Conservation (phyloP, 2,329 filamentous ascomycete genomes). For the Aureobasidium subglaciale region DNA sequence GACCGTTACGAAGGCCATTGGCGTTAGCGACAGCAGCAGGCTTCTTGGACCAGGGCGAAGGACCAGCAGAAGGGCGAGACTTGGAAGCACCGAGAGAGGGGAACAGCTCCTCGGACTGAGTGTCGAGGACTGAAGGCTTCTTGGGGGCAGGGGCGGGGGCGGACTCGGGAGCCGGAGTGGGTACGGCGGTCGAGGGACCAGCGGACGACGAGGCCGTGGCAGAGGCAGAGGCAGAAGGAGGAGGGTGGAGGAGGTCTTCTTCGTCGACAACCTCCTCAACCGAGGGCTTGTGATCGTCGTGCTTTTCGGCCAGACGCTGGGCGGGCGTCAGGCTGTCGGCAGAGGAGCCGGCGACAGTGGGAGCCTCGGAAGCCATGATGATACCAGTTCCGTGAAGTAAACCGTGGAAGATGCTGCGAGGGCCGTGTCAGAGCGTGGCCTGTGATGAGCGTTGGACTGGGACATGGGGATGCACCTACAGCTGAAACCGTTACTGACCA, state of each 20-base stretch:
- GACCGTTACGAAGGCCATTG: conserved; percentile 50
- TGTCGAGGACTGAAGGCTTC: conserved; percentile 52
- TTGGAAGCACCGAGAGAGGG: conserved; percentile 79
- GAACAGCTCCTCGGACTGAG: conserved; percentile 84
- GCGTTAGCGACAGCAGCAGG: conserved; percentile 43
- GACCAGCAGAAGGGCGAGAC: conserved; percentile 52
- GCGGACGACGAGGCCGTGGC: conserved; percentile 30
- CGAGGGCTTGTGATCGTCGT: conserved; percentile 53
- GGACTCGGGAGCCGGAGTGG: conserved; percentile 26
- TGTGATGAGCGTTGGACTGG: not conserved
- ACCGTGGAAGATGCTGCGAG: conserved; percentile 12
- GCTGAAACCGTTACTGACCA: conserved; percentile 11
- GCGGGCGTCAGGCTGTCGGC: conserved; percentile 39
- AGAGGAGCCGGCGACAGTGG: conserved; percentile 19
- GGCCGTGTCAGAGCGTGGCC: not conserved
- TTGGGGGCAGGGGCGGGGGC: conserved; percentile 1
- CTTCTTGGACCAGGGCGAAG: conserved; percentile 73
- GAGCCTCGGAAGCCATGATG: conserved; percentile 13
- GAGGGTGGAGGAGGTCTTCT: conserved; percentile 57
- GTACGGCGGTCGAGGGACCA: conserved; percentile 41
- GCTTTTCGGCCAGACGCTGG: conserved; percentile 47
- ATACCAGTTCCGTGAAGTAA: conserved; percentile 12
- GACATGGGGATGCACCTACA: not conserved
- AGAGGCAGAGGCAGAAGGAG: conserved; percentile 39
- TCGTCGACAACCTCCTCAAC: conserved; percentile 79